Conservation (phyloP, 2,329 filamentous ascomycete genomes). For the Cryphonectria carpinicola region DNA sequence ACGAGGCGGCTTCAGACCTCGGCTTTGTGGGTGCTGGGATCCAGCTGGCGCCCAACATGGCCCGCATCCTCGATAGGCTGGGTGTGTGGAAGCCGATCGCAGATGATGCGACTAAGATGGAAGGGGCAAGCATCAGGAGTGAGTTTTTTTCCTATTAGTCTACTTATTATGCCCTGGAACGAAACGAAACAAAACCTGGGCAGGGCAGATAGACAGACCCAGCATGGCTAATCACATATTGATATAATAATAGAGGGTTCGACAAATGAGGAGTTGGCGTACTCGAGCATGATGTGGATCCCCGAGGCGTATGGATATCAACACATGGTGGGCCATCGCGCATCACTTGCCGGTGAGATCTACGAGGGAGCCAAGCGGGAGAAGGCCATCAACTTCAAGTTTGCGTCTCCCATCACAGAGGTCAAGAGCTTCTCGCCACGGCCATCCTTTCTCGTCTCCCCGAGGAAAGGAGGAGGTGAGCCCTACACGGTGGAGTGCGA, state of each 20-base stretch:
- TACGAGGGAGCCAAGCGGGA: slow-evolving; percentile 63
- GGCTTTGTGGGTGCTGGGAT: slow-evolving; percentile 87
- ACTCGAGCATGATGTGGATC: slow-evolving; percentile 62
- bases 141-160: not conserved
- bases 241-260: slow-evolving; percentile 50
- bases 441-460: slow-evolving; percentile 55
- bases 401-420: slow-evolving; percentile 52
- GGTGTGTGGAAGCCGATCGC: slow-evolving; percentile 27
- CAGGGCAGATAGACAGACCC: not conserved
- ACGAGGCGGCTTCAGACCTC: slow-evolving; percentile 72
- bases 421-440: slow-evolving; percentile 55
- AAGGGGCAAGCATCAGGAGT: slow-evolving; percentile 28
- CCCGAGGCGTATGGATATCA: slow-evolving; percentile 60
- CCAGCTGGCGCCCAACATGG: slow-evolving; percentile 83
- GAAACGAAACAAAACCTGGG: too few species aligned
- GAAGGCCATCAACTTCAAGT: slow-evolving; percentile 59
- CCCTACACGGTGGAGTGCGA: slow-evolving; percentile 53
- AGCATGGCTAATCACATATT: not conserved
- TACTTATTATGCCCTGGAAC: too few species aligned
- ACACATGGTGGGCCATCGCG: slow-evolving; percentile 68
- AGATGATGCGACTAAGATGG: slow-evolving; percentile 24
- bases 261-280: slow-evolving; percentile 60
- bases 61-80: slow-evolving; percentile 66
- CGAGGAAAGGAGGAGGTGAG: slow-evolving; percentile 46
- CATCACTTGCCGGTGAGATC: slow-evolving; percentile 59